Percentiles rank a stretch among this genome's conserved stretches.
Conservation (phyloP, 352 stramenopile genomes). For the Phytophthora tentaculata region DNA sequence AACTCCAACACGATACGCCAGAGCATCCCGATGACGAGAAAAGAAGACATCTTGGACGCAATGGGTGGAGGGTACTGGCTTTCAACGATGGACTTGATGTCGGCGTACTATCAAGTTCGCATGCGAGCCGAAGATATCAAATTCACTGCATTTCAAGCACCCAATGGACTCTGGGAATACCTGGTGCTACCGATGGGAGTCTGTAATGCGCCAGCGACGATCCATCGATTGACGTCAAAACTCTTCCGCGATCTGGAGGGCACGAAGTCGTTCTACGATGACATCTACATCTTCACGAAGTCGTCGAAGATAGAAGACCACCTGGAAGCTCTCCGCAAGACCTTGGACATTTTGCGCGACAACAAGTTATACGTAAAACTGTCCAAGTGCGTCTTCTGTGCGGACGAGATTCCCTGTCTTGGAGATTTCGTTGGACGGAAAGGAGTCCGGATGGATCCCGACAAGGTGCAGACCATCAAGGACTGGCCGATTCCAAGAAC, state of each 20-base stretch:
- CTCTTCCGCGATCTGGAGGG: slow-evolving; percentile 1
- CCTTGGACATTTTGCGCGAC: slow-evolving; percentile 6
- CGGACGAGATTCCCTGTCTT: slow-evolving; percentile 6
- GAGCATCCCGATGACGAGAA: neutral
- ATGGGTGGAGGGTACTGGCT: neutral
- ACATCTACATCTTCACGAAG: slow-evolving; percentile 9
- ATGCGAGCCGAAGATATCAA: neutral
- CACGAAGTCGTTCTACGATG: slow-evolving; percentile 17
- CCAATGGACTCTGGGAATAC: slow-evolving; percentile 14
- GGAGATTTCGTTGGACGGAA: slow-evolving; percentile 5
- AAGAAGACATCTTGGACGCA: neutral
- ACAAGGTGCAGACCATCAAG: slow-evolving; percentile 19
- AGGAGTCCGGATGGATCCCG: slow-evolving; percentile 7
- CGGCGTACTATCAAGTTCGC: neutral
- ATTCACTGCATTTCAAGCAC: slow-evolving; percentile 1
- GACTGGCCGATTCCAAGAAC: slow-evolving; percentile 4
- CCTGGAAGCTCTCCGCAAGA: slow-evolving; percentile 4
- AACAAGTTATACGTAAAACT: slow-evolving; percentile 18
- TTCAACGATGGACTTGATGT: slow-evolving; percentile 2
- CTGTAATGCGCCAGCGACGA: slow-evolving; percentile 6
- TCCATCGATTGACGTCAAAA: slow-evolving; percentile 13
- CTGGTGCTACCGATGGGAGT: slow-evolving; percentile 8
- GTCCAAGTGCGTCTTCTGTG: slow-evolving; percentile 14
- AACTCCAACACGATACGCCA: neutral
- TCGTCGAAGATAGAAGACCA: slow-evolving; percentile 3